Percentiles rank a stretch among this genome's conserved stretches.
Evolutionary conservation across 352 stramenopile genomes (phyloP).

Genomic region (Detonula confervacea): DNA sequence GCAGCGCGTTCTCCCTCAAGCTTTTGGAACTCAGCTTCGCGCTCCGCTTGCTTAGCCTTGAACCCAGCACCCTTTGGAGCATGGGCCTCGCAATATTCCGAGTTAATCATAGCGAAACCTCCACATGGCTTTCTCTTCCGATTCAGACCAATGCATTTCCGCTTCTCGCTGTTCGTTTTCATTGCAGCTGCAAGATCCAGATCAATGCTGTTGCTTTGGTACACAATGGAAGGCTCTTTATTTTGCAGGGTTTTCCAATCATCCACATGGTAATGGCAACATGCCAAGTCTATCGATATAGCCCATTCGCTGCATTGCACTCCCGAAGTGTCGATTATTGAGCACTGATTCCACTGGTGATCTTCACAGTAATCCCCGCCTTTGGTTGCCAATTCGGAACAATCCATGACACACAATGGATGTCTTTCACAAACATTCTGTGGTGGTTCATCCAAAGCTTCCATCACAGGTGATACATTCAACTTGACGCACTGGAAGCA

Average conservation of each 20-base stretch:
- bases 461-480: constrained; percentile 27
- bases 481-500: constrained; percentile 36
- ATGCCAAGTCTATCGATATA: constrained; percentile 31
- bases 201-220: constrained; percentile 6
- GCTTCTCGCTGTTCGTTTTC: constrained; percentile 33
- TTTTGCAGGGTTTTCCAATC: not conserved
- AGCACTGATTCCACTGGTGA: constrained; percentile 18
- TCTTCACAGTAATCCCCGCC: constrained; percentile 31
- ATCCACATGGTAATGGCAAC: constrained; percentile 19
- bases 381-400: constrained; percentile 21
- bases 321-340: constrained; percentile 5
- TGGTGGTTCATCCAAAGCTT: constrained; percentile 34
- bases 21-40: constrained; percentile 20
- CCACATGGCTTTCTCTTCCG: constrained; percentile 59
- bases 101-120: constrained; percentile 18
- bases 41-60: constrained; percentile 31
- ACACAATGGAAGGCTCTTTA: not conserved
- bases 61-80: constrained; percentile 35
- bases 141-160: constrained; percentile 69
- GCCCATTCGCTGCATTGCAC: constrained; percentile 19
- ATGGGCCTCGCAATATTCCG: constrained; percentile 43
- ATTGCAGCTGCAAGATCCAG: constrained; percentile 2
- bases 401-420: constrained; percentile 37
- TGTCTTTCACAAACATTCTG: constrained; percentile 35
- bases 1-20: not conserved